phyloP scores from a whole-genome alignment of 306 rosid genomes.

The Ziziphus jujuba region DNA sequence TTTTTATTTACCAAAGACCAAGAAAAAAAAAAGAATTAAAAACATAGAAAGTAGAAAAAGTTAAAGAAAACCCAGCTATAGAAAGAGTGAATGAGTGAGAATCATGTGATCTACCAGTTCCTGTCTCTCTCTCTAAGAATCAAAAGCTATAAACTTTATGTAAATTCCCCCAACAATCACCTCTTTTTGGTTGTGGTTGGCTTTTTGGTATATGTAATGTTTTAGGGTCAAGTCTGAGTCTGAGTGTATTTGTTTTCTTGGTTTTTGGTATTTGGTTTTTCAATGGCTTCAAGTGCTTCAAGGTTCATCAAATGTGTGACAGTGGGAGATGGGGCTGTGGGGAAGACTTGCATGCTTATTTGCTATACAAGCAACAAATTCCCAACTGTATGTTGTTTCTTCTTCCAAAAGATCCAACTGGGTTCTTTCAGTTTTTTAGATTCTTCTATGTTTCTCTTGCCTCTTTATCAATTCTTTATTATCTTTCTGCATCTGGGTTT shows the following conservation, averaged over 20 bases:
- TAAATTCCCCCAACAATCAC: slow-evolving; percentile 33
- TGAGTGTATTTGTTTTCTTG: slow-evolving; percentile 18
- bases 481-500: slow-evolving; percentile 30
- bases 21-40: background rate
- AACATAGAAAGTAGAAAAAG: slow-evolving; percentile 14
- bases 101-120: slow-evolving; percentile 58
- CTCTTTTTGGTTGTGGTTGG: background rate
- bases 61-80: slow-evolving; percentile 11
- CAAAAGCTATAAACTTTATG: slow-evolving; percentile 44
- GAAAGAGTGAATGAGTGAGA: slow-evolving; percentile 52
- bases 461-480: slow-evolving; percentile 8
- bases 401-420: slow-evolving; percentile 32
- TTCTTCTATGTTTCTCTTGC: slow-evolving; percentile 5
- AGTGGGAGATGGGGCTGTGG: slow-evolving; percentile 92
- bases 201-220: background rate
- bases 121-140: slow-evolving; percentile 33
- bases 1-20: background rate
- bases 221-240: slow-evolving; percentile 8
- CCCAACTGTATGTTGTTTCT: slow-evolving; percentile 62
- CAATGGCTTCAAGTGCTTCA: slow-evolving; percentile 82
- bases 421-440: slow-evolving; percentile 21
- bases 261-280: background rate
- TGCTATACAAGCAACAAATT: slow-evolving; percentile 92
- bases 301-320: slow-evolving; percentile 92
- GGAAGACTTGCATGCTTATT: slow-evolving; percentile 92